Percentiles rank a stretch among this genome's conserved stretches.
phyloP scores from a whole-genome alignment of 768 basidiomycete species.

The Lentinula guzmanii region DNA sequence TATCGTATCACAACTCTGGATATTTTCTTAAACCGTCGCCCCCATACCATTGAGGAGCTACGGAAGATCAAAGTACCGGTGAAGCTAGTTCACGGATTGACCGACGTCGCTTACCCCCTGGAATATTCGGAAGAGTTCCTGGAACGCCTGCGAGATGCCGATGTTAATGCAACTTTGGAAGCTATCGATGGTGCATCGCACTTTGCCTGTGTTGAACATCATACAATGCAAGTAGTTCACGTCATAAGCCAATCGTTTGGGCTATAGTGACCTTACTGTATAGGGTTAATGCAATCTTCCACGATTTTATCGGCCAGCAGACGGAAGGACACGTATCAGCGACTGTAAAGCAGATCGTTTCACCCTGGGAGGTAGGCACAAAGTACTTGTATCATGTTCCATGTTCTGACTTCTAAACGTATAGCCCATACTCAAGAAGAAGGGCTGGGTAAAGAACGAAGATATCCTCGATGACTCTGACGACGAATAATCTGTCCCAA shows the following conservation, averaged over 20 bases:
- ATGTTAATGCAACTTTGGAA: constrained; percentile 12
- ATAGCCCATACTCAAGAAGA: not conserved
- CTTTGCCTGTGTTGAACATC: constrained; percentile 13
- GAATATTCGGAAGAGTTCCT: constrained; percentile 11
- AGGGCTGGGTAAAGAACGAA: not conserved
- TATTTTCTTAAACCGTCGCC: constrained; percentile 5
- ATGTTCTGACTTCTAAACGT: not conserved
- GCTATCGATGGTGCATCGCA: constrained; percentile 17
- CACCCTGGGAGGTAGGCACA: constrained; percentile 6
- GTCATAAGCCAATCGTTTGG: too few species aligned
- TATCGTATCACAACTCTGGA: constrained; percentile 1
- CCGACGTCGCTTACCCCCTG: constrained; percentile 20
- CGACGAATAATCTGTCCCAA: not conserved
- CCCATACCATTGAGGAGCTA: not conserved
- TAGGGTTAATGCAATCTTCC: constrained; percentile 6
- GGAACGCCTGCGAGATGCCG: constrained; percentile 16
- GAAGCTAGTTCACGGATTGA: constrained; percentile 16
- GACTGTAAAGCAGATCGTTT: not conserved
- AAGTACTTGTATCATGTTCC: too few species aligned
- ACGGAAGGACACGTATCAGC: not conserved
- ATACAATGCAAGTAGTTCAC: not conserved
- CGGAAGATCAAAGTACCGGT: not conserved
- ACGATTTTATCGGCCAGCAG: constrained; percentile 1
- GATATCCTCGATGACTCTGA: not conserved
- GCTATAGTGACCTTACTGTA: too few species aligned